A percentile compares a stretch with the other conserved stretches of the same genome.
Evolutionary conservation across 495 filamentous ascomycete species (phyloP).

Genomic region (Xylaria longipes): DNA sequence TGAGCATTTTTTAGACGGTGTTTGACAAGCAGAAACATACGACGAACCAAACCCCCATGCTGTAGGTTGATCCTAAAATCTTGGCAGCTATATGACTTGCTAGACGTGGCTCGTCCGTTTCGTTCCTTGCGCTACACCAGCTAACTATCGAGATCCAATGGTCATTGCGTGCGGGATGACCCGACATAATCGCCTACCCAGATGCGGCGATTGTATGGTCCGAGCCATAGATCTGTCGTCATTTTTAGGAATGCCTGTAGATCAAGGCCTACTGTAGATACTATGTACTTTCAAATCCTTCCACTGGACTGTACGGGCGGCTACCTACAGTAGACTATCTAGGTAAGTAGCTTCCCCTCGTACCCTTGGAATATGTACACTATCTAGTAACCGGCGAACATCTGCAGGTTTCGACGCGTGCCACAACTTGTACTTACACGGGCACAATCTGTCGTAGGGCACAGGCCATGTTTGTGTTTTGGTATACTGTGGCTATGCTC

Average conservation of each 20-base stretch:
- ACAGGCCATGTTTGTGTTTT: neutral
- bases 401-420: neutral
- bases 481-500: neutral
- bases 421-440: neutral
- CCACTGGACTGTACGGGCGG: neutral
- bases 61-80: neutral
- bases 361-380: neutral
- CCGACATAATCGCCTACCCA: constrained; percentile 1
- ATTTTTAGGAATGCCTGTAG: neutral
- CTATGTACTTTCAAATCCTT: constrained; percentile 13
- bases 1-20: neutral
- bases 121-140: neutral
- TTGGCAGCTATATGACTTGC: neutral
- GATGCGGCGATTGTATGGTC: neutral
- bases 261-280: neutral
- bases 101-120: neutral
- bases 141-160: constrained; percentile 6
- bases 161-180: constrained; percentile 17
- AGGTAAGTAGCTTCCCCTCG: neutral
- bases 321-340: neutral
- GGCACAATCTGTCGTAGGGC: neutral
- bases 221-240: constrained; percentile 1
- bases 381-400: neutral
- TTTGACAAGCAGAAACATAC: neutral
- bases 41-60: no score